Conservation (phyloP, 31 red algal species). For the Porphyra umbilicalis region DNA sequence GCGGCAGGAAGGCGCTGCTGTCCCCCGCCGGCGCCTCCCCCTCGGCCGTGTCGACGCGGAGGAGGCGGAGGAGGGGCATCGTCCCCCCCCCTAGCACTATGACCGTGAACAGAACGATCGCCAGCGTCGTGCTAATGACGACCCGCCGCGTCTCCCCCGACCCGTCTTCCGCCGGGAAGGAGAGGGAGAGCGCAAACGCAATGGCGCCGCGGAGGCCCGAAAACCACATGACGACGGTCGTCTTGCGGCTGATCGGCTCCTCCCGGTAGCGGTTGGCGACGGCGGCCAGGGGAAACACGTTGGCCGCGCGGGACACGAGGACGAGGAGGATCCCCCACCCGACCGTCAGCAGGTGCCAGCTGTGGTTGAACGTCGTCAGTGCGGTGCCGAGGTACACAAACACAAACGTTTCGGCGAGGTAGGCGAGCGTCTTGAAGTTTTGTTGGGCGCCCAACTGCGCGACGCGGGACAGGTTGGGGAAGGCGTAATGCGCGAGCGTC, state of each 20-base stretch:
- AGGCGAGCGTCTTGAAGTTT: conserved; percentile 70
- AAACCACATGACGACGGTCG: conserved; percentile 93
- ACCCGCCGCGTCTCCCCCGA: conserved; percentile 68
- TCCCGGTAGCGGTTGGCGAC: conserved; percentile 71
- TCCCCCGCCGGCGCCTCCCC: not conserved
- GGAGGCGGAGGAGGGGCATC: conserved; percentile 75
- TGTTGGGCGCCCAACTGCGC: conserved; percentile 86
- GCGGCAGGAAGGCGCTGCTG: not conserved
- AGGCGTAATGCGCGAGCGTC: conserved; percentile 82
- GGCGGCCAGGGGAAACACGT: conserved; percentile 81
- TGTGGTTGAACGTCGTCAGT: conserved; percentile 75
- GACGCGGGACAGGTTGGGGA: conserved; percentile 74
- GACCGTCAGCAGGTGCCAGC: conserved; percentile 73
- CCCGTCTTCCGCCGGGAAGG: conserved; percentile 51
- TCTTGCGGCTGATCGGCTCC: conserved; percentile 79
- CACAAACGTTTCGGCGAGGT: conserved; percentile 89
- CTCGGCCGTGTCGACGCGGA: conserved; percentile 38
- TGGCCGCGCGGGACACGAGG: conserved; percentile 70
- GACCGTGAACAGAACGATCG: conserved; percentile 96
- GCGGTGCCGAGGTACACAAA: conserved; percentile 93
- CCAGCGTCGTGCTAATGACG: conserved; percentile 89
- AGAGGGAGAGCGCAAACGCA: conserved; percentile 86
- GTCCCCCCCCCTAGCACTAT: conserved; percentile 92
- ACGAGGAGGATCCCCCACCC: conserved; percentile 77
- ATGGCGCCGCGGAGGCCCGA: conserved; percentile 93